Conservation (phyloP, 805 yeast genomes). For the Brettanomyces anomalus region DNA sequence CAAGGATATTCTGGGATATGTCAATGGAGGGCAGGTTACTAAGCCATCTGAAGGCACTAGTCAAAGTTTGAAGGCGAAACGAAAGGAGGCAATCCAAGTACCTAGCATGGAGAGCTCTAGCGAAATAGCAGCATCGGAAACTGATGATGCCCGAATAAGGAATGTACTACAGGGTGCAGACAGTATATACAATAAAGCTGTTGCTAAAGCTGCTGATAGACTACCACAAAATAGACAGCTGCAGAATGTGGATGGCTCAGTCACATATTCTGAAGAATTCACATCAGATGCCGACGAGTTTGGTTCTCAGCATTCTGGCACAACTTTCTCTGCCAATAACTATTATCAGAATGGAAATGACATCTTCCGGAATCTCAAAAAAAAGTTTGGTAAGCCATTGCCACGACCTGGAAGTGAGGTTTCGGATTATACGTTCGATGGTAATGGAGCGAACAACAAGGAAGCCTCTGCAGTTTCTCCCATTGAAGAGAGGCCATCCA, state of each 20-base stretch:
- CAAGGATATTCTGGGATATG: slow-evolving; percentile 17
- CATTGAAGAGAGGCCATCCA: not conserved
- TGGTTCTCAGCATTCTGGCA: slow-evolving; percentile 11
- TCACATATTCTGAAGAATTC: slow-evolving; percentile 17
- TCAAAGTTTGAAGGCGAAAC: not conserved
- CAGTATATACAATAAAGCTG: slow-evolving; percentile 9
- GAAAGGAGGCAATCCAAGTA: not conserved
- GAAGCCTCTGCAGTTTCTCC: not conserved
- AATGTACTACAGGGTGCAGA: slow-evolving; percentile 15
- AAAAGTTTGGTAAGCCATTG: slow-evolving; percentile 10
- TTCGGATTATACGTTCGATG: slow-evolving; percentile 21
- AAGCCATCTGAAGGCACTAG: slow-evolving; percentile 5
- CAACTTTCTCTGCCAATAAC: slow-evolving; percentile 14
- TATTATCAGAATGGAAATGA: slow-evolving; percentile 18
- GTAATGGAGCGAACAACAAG: slow-evolving; percentile 4
- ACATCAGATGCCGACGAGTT: slow-evolving; percentile 24
- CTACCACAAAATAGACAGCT: not conserved
- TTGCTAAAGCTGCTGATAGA: not conserved
- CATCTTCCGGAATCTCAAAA: slow-evolving; percentile 17
- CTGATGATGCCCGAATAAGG: slow-evolving; percentile 7
- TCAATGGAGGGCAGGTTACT: slow-evolving; percentile 8
- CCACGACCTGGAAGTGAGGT: slow-evolving; percentile 5
- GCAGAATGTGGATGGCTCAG: slow-evolving; percentile 4
- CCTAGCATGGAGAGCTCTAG: not conserved
- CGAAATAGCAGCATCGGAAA: not conserved